Evolutionary conservation across 495 filamentous ascomycete genomes (phyloP), one percentile per base, ranked within the genome.

Genomic region (Aeminium ludgeri): DNA sequence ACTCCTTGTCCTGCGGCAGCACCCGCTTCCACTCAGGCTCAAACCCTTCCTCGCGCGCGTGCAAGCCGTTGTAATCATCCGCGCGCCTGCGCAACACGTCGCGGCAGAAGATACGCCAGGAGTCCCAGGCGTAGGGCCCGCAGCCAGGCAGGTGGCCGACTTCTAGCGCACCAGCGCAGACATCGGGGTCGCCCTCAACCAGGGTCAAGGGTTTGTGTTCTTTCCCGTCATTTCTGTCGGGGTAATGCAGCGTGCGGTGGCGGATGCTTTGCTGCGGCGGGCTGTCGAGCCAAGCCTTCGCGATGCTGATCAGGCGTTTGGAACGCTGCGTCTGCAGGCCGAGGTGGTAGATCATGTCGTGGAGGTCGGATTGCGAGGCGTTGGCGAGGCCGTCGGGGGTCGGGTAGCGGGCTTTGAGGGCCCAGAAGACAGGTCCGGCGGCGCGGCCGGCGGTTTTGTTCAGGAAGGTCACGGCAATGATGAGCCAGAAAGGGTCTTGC

Each of bases 61-160:
- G 56, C 38, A 60, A 53, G 3, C 78, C 78, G 46, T 69, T 73
- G 70, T 76, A 80, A 36, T 72, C 69, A 1, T 56, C 50, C 6
- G 74, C 74, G 16, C 72, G 43, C 0, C 71, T 76, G 1, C 85
- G 65, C 23, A 94, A 55, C 34, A 67, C 66, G 57, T 96, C 87
- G 1, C 87, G 69, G 52, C 84, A 92, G 56, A 95, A 95, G 40
- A 95, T 93, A 3, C 89, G 70, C 83, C 85, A 96, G 44, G 78
- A 84, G 57, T 96, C 87, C 29, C 92, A 59, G 0, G 86, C 82
- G 58, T 96, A 96, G 1, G 75, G 69, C 1, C 89, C 87, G 6
- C 74, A 60, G n/a, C 81, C 78, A 0, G 86, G 82, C 28, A 95
- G 53, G 55, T 92, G 81, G 0, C 77, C 86, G 43, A 94, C 75